phyloP scores from a whole-genome alignment of 1,284 basidiomycete genomes.

The Ganoderma leucocontextum region DNA sequence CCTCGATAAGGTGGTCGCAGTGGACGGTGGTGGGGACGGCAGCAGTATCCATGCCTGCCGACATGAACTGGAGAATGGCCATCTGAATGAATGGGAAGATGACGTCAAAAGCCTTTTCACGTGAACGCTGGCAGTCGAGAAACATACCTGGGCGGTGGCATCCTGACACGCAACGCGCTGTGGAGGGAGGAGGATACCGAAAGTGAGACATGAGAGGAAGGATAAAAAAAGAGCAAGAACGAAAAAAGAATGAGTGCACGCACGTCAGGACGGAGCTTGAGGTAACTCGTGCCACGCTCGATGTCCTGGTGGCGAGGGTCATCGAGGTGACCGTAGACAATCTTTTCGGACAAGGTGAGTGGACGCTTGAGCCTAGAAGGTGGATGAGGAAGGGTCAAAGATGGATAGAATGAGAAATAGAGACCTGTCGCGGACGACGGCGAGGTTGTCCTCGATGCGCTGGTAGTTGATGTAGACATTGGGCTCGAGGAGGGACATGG shows the following conservation, averaged over 20 bases:
- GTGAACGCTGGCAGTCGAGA: conserved; percentile 15
- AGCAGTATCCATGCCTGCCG: conserved; percentile 96
- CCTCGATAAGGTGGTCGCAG: conserved; percentile 99
- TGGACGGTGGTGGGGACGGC: conserved; percentile 98
- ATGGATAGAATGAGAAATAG: conserved; percentile 39
- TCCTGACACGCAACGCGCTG: conserved; percentile 99
- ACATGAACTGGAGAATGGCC: conserved; percentile 99
- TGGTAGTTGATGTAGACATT: conserved; percentile 96
- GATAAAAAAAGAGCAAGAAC: neutral
- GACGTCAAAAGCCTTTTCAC: conserved; percentile 35
- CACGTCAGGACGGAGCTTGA: conserved; percentile 96
- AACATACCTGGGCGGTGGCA: conserved; percentile 85
- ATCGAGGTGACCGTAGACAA: conserved; percentile 98
- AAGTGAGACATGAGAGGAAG: conserved; percentile 15
- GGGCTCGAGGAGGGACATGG: conserved; percentile 91
- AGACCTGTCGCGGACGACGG: conserved; percentile 82
- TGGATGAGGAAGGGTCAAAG: neutral
- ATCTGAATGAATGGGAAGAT: conserved; percentile 65
- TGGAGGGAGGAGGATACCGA: conserved; percentile 20
- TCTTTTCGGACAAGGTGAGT: conserved; percentile 97
- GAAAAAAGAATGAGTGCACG: conserved; percentile 43
- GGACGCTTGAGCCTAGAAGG: conserved; percentile 84
- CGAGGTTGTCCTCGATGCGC: conserved; percentile 95
- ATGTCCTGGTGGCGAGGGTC: conserved; percentile 93
- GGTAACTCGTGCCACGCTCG: conserved; percentile 87